Evolutionary conservation across 2,329 filamentous ascomycete genomes (phyloP).

Genomic region (Diplodia seriata): DNA sequence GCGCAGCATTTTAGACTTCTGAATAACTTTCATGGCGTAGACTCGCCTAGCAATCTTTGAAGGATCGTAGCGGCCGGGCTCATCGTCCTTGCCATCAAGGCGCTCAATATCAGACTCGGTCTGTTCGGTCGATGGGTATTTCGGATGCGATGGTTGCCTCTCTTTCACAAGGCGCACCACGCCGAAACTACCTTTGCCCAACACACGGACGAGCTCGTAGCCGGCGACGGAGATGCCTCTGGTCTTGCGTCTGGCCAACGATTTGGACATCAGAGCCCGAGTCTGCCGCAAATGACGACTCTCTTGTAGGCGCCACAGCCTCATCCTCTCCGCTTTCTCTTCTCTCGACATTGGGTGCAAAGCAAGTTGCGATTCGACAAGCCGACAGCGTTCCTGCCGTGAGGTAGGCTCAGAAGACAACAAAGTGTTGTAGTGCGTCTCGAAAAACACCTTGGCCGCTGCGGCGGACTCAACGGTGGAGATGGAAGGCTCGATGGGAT

Average conservation of each 20-base stretch:
- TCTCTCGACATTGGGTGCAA: constrained; percentile 63
- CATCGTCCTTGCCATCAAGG: constrained; percentile 32
- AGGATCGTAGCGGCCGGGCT: constrained; percentile 22
- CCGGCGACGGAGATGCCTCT: constrained; percentile 64
- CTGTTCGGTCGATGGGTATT: constrained; percentile 30
- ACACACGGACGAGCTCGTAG: constrained; percentile 81
- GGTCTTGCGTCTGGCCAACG: constrained; percentile 55
- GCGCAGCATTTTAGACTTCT: constrained; percentile 89
- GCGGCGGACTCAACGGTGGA: constrained; percentile 78
- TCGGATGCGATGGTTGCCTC: constrained; percentile 44
- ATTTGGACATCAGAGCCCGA: constrained; percentile 71
- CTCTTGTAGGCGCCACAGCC: constrained; percentile 71
- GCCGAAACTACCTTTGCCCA: constrained; percentile 95
- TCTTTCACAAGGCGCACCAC: constrained; percentile 86
- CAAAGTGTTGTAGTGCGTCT: constrained; percentile 80
- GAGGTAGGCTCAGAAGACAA: constrained; percentile 62
- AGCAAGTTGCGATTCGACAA: constrained; percentile 70
- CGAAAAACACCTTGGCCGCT: constrained; percentile 84
- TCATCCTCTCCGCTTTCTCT: constrained; percentile 59
- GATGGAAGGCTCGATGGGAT: constrained; percentile 47
- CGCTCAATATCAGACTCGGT: constrained; percentile 34
- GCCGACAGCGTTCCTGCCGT: constrained; percentile 66
- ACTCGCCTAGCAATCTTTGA: constrained; percentile 61
- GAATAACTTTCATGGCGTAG: constrained; percentile 97
- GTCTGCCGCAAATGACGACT: constrained; percentile 76